These are phyloP conservation scores for Tylopilus vinaceipallidus DNA, from an alignment of 768 basidiomycete genomes.

Conservation along the genomic window DNA sequence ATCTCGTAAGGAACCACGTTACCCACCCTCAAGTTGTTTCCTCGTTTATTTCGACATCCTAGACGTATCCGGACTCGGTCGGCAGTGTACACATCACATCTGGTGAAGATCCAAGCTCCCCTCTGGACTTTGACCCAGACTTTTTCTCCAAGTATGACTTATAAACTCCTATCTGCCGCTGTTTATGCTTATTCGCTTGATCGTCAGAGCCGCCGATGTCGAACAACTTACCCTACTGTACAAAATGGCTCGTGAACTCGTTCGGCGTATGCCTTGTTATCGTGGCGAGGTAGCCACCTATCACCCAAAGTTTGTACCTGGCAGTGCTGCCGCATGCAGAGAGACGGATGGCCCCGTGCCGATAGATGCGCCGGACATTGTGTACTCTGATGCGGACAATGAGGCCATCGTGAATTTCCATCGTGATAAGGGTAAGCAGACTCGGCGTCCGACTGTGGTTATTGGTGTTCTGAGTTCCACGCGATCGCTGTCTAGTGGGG, in stretches of 20 bases:
- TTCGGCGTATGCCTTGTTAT: slow-evolving; percentile 47
- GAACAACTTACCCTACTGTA: slow-evolving; percentile 49
- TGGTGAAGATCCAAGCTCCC: slow-evolving; percentile 39
- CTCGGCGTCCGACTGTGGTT: background rate
- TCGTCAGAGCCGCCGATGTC: slow-evolving; percentile 35
- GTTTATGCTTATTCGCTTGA: background rate
- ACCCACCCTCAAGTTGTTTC: background rate
- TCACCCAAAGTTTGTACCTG: slow-evolving; percentile 31
- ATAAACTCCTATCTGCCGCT: background rate
- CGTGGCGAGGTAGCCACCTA: slow-evolving; percentile 16
- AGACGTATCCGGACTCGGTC: slow-evolving; percentile 44
- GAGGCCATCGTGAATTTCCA: background rate
- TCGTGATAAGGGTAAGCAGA: background rate
- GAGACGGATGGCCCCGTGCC: slow-evolving; percentile 18
- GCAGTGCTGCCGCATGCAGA: slow-evolving; percentile 27
- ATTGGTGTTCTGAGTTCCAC: background rate
- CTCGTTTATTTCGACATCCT: background rate
- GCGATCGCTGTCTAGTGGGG: background rate
- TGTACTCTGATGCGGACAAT: background rate
- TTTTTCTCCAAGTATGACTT: slow-evolving; percentile 41
- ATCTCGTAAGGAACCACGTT: slow-evolving; percentile 26
- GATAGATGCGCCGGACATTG: background rate
- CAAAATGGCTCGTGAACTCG: slow-evolving; percentile 53
- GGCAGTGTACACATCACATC: slow-evolving; percentile 50
- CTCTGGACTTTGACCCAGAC: slow-evolving; percentile 44